Evolutionary conservation across 768 basidiomycete genomes (phyloP).

Genomic region (Tricholoma sp.): DNA sequence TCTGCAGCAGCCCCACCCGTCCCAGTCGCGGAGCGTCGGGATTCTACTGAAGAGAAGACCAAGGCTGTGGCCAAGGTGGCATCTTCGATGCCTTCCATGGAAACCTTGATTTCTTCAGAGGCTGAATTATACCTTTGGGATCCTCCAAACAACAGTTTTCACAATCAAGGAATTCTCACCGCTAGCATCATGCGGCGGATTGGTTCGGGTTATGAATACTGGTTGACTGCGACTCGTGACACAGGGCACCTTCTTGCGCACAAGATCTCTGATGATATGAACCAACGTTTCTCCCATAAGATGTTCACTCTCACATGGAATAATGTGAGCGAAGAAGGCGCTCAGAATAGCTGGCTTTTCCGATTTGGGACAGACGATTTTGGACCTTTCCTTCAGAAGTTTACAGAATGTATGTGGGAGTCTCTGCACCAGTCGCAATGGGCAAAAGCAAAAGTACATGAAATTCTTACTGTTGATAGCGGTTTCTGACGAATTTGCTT

Average conservation of each 20-base stretch:
- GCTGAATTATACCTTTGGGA: slow-evolving; percentile 66
- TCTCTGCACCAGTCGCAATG: slow-evolving; percentile 66
- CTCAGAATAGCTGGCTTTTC: slow-evolving; percentile 78
- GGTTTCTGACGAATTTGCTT: neutral
- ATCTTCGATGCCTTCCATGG: slow-evolving; percentile 20
- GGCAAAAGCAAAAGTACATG: slow-evolving; percentile 71
- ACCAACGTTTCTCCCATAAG: slow-evolving; percentile 58
- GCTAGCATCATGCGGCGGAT: slow-evolving; percentile 49
- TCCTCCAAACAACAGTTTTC: slow-evolving; percentile 40
- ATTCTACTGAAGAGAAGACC: neutral
- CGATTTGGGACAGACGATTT: slow-evolving; percentile 62
- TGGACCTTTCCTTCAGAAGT: slow-evolving; percentile 50
- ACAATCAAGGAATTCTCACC: slow-evolving; percentile 46
- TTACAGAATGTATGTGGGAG: slow-evolving; percentile 79
- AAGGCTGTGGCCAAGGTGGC: slow-evolving; percentile 1
- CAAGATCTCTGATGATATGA: slow-evolving; percentile 61
- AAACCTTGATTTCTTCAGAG: slow-evolving; percentile 33
- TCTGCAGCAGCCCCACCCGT: slow-evolving; percentile 1
- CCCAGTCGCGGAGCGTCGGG: slow-evolving; percentile 3
- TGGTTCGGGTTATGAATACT: slow-evolving; percentile 47
- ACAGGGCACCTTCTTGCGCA: slow-evolving; percentile 54
- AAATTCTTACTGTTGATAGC: neutral
- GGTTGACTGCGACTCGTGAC: slow-evolving; percentile 49
- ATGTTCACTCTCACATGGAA: slow-evolving; percentile 88
- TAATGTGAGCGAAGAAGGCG: slow-evolving; percentile 47